phyloP scores from a whole-genome alignment of 2,329 filamentous ascomycete genomes.

The Magnaporthiopsis rhizophila region DNA sequence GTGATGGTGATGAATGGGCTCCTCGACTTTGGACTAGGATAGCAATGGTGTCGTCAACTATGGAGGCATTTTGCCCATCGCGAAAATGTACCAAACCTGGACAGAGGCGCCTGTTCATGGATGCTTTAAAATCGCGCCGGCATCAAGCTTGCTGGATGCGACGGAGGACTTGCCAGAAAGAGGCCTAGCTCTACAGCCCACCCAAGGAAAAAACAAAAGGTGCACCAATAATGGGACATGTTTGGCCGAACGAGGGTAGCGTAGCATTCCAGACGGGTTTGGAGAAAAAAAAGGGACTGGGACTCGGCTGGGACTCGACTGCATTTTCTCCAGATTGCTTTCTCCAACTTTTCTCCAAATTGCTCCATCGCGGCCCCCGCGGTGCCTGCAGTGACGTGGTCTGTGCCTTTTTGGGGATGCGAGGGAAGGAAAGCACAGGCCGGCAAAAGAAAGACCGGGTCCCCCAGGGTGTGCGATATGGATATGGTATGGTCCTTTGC shows the following conservation, averaged over 20 bases:
- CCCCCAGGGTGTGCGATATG: no score
- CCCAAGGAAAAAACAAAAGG: neutral
- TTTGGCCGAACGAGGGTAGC: neutral
- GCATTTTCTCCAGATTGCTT: neutral
- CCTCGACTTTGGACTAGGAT: no score
- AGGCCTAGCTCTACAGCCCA: no score
- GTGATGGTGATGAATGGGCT: no score
- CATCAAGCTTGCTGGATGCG: neutral
- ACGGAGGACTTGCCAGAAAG: neutral
- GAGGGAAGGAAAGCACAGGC: neutral
- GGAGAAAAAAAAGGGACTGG: no score
- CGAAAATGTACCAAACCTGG: neutral
- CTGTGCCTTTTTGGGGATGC: neutral
- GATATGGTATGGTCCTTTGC: no score
- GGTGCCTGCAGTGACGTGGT: neutral
- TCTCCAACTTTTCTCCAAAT: conserved; percentile 5
- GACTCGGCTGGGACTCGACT: neutral
- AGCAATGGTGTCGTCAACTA: no score
- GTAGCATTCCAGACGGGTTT: neutral
- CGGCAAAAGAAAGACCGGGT: neutral
- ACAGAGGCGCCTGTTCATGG: neutral
- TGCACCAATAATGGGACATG: neutral
- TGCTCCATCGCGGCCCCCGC: neutral
- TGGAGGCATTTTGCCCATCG: neutral
- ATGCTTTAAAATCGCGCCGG: no score